Evolutionary conservation across 2,329 filamentous ascomycete genomes (phyloP).

Genomic region (Fusarium equiseti): DNA sequence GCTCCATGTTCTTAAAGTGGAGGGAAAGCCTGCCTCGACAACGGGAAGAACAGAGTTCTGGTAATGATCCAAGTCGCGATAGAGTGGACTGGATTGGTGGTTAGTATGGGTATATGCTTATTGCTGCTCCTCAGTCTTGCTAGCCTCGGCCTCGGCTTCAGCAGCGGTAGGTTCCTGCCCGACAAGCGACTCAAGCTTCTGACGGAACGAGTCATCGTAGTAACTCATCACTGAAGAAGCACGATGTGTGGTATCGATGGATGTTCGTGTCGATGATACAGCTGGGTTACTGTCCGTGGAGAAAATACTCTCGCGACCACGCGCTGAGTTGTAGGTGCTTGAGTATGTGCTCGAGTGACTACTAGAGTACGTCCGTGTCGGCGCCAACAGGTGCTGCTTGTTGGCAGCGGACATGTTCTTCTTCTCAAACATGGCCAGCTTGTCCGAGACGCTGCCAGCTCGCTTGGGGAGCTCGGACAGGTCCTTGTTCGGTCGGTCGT

Average conservation of each 20-base stretch:
- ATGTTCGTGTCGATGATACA: constrained; percentile 20
- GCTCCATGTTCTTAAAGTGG: constrained; percentile 6
- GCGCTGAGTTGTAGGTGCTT: constrained; percentile 2
- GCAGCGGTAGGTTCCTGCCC: constrained; percentile 12
- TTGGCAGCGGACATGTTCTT: constrained; percentile 10
- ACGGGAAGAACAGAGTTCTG: constrained; percentile 9
- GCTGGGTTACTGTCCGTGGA: constrained; percentile 10
- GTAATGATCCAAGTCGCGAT: neutral
- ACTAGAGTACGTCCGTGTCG: constrained; percentile 12
- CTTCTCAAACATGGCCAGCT: constrained; percentile 32
- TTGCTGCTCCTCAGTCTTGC: neutral
- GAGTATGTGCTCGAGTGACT: constrained; percentile 9
- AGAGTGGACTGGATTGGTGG: too few relatives aligned
- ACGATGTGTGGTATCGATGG: constrained; percentile 14
- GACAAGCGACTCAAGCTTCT: constrained; percentile 30
- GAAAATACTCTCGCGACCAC: constrained; percentile 21
- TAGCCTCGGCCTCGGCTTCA: neutral
- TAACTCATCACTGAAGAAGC: constrained; percentile 28
- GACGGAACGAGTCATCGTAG: constrained; percentile 29
- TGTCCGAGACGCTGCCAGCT: constrained; percentile 26
- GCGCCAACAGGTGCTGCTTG: constrained; percentile 1
- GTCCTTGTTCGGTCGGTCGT: constrained; percentile 14
- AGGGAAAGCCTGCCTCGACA: constrained; percentile 5
- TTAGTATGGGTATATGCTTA: neutral
- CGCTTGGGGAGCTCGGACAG: constrained; percentile 8